Percentiles rank a stretch among this genome's conserved stretches.
Conservation (phyloP, 805 yeast species). For the Cyberlindnera mississippiensis region DNA sequence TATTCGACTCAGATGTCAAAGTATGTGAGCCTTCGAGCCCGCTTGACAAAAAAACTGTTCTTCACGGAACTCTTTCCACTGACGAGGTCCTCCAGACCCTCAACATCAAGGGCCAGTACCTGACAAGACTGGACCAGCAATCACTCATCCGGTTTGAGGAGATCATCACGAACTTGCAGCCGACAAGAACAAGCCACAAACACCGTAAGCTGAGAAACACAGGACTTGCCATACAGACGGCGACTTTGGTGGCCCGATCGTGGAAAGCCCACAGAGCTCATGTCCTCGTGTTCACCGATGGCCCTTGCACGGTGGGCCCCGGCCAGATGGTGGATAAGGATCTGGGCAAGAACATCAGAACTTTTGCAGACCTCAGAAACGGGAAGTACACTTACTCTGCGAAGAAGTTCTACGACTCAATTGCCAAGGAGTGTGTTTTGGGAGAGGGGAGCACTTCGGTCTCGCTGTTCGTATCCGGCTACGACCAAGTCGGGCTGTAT, state of each 20-base stretch:
- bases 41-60: constrained; percentile 2
- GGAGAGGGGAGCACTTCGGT: constrained; percentile 37
- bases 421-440: constrained; percentile 48
- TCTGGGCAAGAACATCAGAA: constrained; percentile 86
- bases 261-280: constrained; percentile 81
- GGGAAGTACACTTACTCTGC: constrained; percentile 40
- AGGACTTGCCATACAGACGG: constrained; percentile 82
- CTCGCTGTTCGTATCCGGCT: constrained; percentile 69
- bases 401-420: constrained; percentile 63
- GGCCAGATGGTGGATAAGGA: constrained; percentile 88
- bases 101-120: neutral
- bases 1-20: constrained; percentile 82
- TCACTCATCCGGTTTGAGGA: neutral
- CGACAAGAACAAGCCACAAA: constrained; percentile 42
- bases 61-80: constrained; percentile 28
- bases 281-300: constrained; percentile 82
- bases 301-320: constrained; percentile 91
- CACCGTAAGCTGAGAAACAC: constrained; percentile 75
- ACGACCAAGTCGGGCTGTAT: constrained; percentile 88
- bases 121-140: neutral
- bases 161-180: constrained; percentile 2
- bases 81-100: neutral
- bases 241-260: constrained; percentile 63
- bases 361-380: constrained; percentile 84
- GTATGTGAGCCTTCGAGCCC: constrained; percentile 53